phyloP scores from a whole-genome alignment of 1,284 basidiomycete species.

The Stygiomarasmius scandens region DNA sequence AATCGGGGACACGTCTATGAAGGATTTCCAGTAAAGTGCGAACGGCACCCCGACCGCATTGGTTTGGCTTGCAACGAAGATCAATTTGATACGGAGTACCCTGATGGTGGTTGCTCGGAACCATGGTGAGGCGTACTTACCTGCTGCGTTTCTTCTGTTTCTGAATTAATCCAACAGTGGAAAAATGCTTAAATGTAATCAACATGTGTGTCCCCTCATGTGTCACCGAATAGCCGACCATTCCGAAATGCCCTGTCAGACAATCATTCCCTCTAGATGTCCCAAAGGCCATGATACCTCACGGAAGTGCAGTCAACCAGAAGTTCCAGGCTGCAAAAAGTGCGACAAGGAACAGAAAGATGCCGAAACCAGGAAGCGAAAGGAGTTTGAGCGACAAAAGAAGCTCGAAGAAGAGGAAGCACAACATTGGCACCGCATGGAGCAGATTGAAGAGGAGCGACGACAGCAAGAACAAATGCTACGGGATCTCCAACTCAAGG shows the following conservation, averaged over 20 bases:
- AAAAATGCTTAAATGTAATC: conserved; percentile 45
- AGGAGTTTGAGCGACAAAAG: conserved; percentile 32
- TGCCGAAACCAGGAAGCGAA: conserved; percentile 30
- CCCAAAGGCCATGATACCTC: conserved; percentile 28
- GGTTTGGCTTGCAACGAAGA: conserved; percentile 38
- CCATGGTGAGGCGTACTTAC: conserved; percentile 64
- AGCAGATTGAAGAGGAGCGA: conserved; percentile 35
- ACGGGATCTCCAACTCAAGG: conserved; percentile 27
- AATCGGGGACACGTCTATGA: conserved; percentile 50
- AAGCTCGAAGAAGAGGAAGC: conserved; percentile 35
- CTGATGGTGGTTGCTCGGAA: too few relatives aligned
- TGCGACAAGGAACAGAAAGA: conserved; percentile 35
- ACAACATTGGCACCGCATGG: conserved; percentile 32
- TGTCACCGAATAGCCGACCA: conserved; percentile 54
- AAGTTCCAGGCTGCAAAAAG: conserved; percentile 31
- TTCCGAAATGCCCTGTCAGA: conserved; percentile 30
- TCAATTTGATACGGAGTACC: conserved; percentile 57
- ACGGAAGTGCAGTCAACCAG: conserved; percentile 32
- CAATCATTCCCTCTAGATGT: conserved; percentile 20
- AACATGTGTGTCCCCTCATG: conserved; percentile 54
- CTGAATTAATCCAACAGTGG: conserved; percentile 35
- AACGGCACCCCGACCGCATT: conserved; percentile 49
- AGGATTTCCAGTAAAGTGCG: conserved; percentile 60
- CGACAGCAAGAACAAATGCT: conserved; percentile 23
- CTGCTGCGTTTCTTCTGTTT: too few relatives aligned